Conservation (phyloP, 2,329 filamentous ascomycete genomes). For the Pestalotiopsis sp. region DNA sequence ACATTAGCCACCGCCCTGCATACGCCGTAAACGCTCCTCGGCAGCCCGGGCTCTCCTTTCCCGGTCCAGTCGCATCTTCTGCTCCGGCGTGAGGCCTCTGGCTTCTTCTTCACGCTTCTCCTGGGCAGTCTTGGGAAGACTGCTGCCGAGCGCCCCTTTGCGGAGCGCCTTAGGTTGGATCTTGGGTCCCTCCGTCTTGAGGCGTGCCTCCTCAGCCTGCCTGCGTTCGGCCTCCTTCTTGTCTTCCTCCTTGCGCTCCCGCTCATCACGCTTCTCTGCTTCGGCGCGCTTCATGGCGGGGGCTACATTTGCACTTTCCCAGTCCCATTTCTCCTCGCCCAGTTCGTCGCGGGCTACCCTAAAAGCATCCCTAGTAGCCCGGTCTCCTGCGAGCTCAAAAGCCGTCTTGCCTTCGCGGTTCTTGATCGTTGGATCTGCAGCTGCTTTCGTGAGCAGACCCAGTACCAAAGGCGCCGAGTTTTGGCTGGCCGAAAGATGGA, state of each 20-base stretch:
- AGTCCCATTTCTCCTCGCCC: constrained; percentile 77
- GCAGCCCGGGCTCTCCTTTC: constrained; percentile 90
- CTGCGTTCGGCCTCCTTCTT: constrained; percentile 72
- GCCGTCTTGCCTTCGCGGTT: constrained; percentile 82
- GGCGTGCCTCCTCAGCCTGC: constrained; percentile 72
- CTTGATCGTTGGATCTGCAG: constrained; percentile 70
- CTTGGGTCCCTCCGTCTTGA: constrained; percentile 68
- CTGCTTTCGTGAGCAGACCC: constrained; percentile 75
- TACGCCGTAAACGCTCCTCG: constrained; percentile 78
- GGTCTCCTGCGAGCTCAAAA: constrained; percentile 86
- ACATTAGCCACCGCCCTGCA: constrained; percentile 50
- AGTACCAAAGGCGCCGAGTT: constrained; percentile 78
- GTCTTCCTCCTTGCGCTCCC: constrained; percentile 71
- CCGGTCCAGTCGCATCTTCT: constrained; percentile 80
- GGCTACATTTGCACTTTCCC: constrained; percentile 77
- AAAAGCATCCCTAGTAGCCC: constrained; percentile 86
- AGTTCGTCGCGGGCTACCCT: constrained; percentile 83
- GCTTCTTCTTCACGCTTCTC: constrained; percentile 84
- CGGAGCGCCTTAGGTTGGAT: constrained; percentile 41
- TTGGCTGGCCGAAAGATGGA: constrained; percentile 84
- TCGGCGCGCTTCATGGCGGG: constrained; percentile 71
- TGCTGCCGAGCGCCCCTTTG: constrained; percentile 60
- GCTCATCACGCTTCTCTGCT: constrained; percentile 68
- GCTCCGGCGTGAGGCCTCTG: constrained; percentile 84
- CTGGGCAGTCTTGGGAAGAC: constrained; percentile 72